Conservation (phyloP, 176 grass and related monocot species). For the Stipa capillata region DNA sequence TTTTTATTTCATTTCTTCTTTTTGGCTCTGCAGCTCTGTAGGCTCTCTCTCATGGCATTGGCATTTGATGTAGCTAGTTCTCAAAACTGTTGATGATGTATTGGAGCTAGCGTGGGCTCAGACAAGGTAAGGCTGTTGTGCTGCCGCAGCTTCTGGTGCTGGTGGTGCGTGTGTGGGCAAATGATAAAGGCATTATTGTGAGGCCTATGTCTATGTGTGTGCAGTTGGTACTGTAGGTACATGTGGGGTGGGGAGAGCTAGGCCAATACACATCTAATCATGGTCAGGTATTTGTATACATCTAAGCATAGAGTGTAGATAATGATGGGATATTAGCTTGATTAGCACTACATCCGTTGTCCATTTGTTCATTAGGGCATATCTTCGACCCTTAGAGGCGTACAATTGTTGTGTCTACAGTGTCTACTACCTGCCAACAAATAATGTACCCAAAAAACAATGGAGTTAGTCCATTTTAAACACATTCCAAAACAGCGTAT, state of each 20-base stretch:
- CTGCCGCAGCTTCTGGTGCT: background rate
- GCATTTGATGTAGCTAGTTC: too few relatives aligned
- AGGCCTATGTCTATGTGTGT: background rate
- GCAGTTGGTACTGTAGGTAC: slow-evolving; percentile 12
- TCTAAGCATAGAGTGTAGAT: background rate
- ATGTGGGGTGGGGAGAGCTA: background rate
- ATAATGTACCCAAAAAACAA: too few relatives aligned
- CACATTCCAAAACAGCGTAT: too few relatives aligned
- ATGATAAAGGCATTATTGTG: slow-evolving; percentile 29
- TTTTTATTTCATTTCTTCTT: too few relatives aligned
- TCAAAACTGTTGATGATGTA: background rate
- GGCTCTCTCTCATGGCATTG: background rate
- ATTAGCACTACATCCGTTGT: background rate
- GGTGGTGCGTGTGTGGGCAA: background rate
- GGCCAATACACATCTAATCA: background rate
- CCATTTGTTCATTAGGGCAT: background rate
- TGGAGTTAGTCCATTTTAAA: too few relatives aligned
- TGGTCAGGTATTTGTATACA: background rate
- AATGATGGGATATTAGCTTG: background rate
- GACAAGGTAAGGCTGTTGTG: slow-evolving; percentile 6
- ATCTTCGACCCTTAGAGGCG: background rate
- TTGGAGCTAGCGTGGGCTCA: background rate
- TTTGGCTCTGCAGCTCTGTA: background rate
- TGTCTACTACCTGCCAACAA: too few relatives aligned
- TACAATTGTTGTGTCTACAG: too few relatives aligned